phyloP scores from a whole-genome alignment of 306 rosid species.

The Rubus idaeus region DNA sequence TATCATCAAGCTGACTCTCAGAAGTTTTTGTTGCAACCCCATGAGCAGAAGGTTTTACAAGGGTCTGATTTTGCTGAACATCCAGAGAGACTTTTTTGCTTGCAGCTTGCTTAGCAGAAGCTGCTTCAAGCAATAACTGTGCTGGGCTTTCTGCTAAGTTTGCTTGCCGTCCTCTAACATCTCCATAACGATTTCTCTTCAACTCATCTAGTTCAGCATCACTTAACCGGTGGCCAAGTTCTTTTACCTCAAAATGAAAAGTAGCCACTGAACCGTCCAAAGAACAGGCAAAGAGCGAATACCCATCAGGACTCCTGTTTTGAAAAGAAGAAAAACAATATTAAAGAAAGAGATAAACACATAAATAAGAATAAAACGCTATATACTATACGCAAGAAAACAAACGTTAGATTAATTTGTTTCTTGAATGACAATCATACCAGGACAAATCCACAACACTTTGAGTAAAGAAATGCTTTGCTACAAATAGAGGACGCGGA shows the following conservation, averaged over 20 bases:
- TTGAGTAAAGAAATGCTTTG: conserved; percentile 96
- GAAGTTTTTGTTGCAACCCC: conserved; percentile 44
- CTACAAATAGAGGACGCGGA: conserved; percentile 96
- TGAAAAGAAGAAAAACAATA: conserved; percentile 24
- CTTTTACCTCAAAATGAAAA: conserved; percentile 85
- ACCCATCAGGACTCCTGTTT: conserved; percentile 98
- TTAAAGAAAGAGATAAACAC: conserved; percentile 14
- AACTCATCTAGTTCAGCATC: conserved; percentile 86
- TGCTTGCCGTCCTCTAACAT: conserved; percentile 81
- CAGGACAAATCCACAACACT: conserved; percentile 99
- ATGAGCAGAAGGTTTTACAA: conserved; percentile 48
- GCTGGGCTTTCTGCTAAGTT: conserved; percentile 95
- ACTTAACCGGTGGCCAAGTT: conserved; percentile 80
- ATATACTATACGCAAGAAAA: neutral
- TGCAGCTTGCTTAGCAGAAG: conserved; percentile 70
- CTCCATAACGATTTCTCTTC: conserved; percentile 90
- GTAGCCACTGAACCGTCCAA: conserved; percentile 94
- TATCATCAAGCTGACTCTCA: conserved; percentile 58
- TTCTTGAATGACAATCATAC: conserved; percentile 41
- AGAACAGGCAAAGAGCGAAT: conserved; percentile 93
- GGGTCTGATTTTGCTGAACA: conserved; percentile 55
- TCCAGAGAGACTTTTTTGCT: conserved; percentile 63
- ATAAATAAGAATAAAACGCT: conserved; percentile 1
- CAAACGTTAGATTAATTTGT: neutral
- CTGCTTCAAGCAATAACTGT: conserved; percentile 89